Evolutionary conservation across 441 rosid species (phyloP).

Genomic region (Populus hybrid): DNA sequence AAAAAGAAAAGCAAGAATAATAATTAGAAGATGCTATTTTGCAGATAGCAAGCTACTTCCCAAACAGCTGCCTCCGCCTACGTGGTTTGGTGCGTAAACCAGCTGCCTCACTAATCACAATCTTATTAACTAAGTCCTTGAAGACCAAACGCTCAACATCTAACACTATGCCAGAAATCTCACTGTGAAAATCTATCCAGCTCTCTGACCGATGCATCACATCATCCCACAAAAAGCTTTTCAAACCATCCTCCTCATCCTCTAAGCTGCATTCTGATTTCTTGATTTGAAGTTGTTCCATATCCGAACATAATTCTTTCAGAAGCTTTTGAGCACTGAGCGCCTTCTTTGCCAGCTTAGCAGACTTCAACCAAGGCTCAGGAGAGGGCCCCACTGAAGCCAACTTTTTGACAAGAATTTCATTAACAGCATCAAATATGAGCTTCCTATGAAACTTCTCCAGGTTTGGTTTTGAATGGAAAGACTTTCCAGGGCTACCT

Average conservation of each 20-base stretch:
- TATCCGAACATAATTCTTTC: slow-evolving; percentile 67
- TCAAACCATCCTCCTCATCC: slow-evolving; percentile 51
- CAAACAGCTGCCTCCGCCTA: slow-evolving; percentile 58
- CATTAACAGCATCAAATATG: slow-evolving; percentile 77
- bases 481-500: slow-evolving; percentile 21
- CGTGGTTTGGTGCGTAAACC: slow-evolving; percentile 35
- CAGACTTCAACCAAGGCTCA: slow-evolving; percentile 49
- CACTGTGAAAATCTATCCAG: slow-evolving; percentile 56
- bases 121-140: slow-evolving; percentile 77
- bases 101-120: slow-evolving; percentile 52
- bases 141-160: slow-evolving; percentile 74
- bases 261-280: slow-evolving; percentile 39
- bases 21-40: neutral
- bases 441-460: slow-evolving; percentile 66
- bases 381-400: slow-evolving; percentile 30
- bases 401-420: slow-evolving; percentile 60
- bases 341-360: slow-evolving; percentile 46
- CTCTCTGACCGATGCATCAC: slow-evolving; percentile 42
- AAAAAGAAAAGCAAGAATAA: slow-evolving; percentile 10
- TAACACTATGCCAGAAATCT: slow-evolving; percentile 49
- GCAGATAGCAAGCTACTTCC: slow-evolving; percentile 32
- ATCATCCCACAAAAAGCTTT: slow-evolving; percentile 58
- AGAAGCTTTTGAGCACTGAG: slow-evolving; percentile 72
- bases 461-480: slow-evolving; percentile 29
- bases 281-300: slow-evolving; percentile 55